Base-by-base conservation (phyloP, 148 eudicot genomes). In the Cornus florida region DNA sequence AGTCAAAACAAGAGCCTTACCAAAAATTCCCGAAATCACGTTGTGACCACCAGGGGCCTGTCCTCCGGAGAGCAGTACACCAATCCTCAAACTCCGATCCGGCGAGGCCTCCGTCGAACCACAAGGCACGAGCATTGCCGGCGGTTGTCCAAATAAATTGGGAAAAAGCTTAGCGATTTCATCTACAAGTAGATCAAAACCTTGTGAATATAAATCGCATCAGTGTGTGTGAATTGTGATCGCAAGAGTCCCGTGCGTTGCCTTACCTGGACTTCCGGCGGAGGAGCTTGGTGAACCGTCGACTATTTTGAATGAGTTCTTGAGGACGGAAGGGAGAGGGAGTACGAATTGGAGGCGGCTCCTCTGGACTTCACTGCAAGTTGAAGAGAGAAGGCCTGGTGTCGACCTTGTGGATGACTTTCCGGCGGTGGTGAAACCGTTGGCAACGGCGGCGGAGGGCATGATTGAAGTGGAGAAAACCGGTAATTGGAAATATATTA, bases 1-100 rank as follows among this genome's bases (percentile, higher is more conserved):
- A 28, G 10, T 38, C 32, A 35, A 77, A 48, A 48, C 65, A 33
- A 5, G 22, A n/a, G 14, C 19, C 72, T 82, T 50, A 83, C 88
- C 88, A 41, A 86, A 86, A 72, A 86, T 71, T 77, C 86, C 86
- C 28, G 78, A 76, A 7, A 86, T 86, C 20, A 86, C 88, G 76
- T 82, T 86, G 41, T 82, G 88, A 11, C 88, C 85, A 9, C 88
- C 88, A 10, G 88, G 88, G 32, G 88, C 88, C 73, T 85, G 88
- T 62, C 88, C 88, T 75, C 88, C 88, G 4, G 88, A 86, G 5
- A 86, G 74, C 16, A 83, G 81, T 73, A 86, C 83, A 24, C 86
- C 88, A 35, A 86, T 80, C 69, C 71, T 86, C 31, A 85, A 69
- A 73, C 78, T 79, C 69, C 53, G 43, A 41, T 53, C 38, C 23